A percentile compares a stretch with the other conserved stretches of the same genome.
Conservation (phyloP, 768 basidiomycete species). For the Tricholoma matsutake region DNA sequence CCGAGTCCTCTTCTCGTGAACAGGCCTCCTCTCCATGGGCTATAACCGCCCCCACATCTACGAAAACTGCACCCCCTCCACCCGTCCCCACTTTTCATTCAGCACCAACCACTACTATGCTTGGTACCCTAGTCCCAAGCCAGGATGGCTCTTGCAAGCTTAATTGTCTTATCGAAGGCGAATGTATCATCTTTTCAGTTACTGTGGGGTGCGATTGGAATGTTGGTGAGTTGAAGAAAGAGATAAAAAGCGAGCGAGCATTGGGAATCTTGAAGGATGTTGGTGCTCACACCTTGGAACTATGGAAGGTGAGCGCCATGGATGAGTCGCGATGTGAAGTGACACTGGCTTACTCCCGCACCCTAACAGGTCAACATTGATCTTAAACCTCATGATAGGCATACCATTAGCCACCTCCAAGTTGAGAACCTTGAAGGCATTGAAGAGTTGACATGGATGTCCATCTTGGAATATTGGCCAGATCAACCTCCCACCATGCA, state of each 20-base stretch:
- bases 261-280: not conserved
- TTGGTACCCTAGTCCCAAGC: too few species aligned
- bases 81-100: not conserved
- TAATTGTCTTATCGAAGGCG: too few species aligned
- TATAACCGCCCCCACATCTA: too few species aligned
- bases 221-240: not conserved
- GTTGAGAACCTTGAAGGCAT: not conserved
- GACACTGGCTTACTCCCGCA: too few species aligned
- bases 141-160: too few species aligned
- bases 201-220: not conserved
- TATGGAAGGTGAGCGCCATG: not conserved
- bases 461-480: not conserved
- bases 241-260: not conserved
- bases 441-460: not conserved
- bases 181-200: too few species aligned
- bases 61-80: not conserved
- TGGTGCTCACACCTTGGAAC: not conserved
- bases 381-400: not conserved
- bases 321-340: not conserved
- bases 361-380: not conserved
- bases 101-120: not conserved
- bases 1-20: too few species aligned
- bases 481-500: not conserved
- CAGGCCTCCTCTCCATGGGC: too few species aligned
- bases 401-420: not conserved